Base-by-base conservation (phyloP, 2,329 filamentous ascomycete genomes). In the Aspergillus ustus region DNA sequence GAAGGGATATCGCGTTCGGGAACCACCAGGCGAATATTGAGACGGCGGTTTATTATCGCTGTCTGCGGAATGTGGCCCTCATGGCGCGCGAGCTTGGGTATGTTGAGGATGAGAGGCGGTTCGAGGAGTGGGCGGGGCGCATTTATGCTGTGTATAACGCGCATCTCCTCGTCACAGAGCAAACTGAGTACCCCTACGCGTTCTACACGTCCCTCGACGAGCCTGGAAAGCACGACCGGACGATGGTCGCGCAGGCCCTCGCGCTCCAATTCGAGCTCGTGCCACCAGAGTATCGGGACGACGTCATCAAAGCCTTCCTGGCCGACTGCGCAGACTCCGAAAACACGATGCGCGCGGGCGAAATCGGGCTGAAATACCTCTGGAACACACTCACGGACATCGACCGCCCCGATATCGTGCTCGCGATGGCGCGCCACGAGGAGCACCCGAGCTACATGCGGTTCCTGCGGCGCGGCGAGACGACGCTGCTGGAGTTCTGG, bases 401-500 rank as follows among this genome's bases (percentile, higher is more conserved):
- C 17, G 63, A 69, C 25, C 61, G 69, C 1, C 69, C 65, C 1
- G 67, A 70, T 37, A 49, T 70, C 2, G 67, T 70, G 4, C 57
- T 70, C 6, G 62, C 62, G n/a, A 70, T 82, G 81, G 76, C 77
- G 1, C 72, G 80, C 2, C 80, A 81, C 56, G 77, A 82, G 61
- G 79, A 82, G 50, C 80, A 83, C 50, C 81, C 80, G 0, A 79
- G 76, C 0, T 83, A 82, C 60, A 81, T 83, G 79, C 77, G 80
- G 0, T 82, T 83, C 65, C 64, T 83, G 1, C 71, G 80, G 1
- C 72, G 75, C 2, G 80, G 80, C 0, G 81, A 82, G 48, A 91
- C 88, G 74, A 92, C 91, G 67, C 81, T 97, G 1, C 83, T 97
- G 8, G 87, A 87, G 55, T 92, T 94, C 70, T 97, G 93, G 93